phyloP scores from a whole-genome alignment of 352 stramenopile species.

The Pythium aristosporum region DNA sequence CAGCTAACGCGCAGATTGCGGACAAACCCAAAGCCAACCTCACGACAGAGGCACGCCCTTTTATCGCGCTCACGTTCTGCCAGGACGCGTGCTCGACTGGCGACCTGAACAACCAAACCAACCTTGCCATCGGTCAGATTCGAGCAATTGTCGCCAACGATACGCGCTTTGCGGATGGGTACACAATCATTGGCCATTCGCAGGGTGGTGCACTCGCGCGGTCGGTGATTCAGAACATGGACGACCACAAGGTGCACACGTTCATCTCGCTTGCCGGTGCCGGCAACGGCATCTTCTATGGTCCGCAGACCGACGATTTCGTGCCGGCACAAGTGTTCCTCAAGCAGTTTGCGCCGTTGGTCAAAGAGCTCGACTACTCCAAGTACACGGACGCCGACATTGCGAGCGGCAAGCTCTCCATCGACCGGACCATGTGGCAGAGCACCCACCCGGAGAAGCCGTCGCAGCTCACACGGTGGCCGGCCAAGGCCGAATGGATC shows the following conservation, averaged over 20 bases:
- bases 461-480: conserved; percentile 40
- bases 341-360: conserved; percentile 30
- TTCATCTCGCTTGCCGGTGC: conserved; percentile 46
- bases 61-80: conserved; percentile 42
- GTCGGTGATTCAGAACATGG: conserved; percentile 51
- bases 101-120: conserved; percentile 33
- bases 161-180: conserved; percentile 39
- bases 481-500: conserved; percentile 26
- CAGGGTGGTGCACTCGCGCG: conserved; percentile 39
- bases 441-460: too few relatives aligned
- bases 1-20: conserved; percentile 26
- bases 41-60: conserved; percentile 32
- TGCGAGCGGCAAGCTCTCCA: conserved; percentile 37
- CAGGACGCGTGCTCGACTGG: conserved; percentile 32
- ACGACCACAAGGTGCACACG: conserved; percentile 44
- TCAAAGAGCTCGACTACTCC: conserved; percentile 33
- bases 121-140: conserved; percentile 44
- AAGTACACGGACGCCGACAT: conserved; percentile 27
- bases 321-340: conserved; percentile 32
- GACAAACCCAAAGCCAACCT: conserved; percentile 38
- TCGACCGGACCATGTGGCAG: too few relatives aligned
- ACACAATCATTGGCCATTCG: conserved; percentile 51
- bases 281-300: conserved; percentile 49
- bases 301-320: conserved; percentile 32
- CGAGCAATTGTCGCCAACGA: conserved; percentile 32